A percentile compares a stretch with the other conserved stretches of the same genome.
Evolutionary conservation across 2,329 filamentous ascomycete genomes (phyloP).

Genomic region (Colletotrichum chlorophyti): DNA sequence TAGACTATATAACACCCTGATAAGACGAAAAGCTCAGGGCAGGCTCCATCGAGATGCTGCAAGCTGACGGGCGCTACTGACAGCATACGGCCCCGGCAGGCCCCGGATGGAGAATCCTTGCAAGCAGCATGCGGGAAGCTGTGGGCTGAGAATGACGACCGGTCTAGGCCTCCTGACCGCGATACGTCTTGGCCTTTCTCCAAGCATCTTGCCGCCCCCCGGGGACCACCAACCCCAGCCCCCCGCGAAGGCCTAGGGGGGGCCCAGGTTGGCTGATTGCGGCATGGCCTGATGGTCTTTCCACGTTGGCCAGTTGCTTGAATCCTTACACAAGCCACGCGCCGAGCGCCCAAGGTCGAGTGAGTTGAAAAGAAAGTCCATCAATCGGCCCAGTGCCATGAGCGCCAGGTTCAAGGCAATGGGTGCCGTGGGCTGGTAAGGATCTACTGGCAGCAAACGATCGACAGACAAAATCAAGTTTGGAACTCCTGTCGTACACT

Average conservation of each 20-base stretch:
- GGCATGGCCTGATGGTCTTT: neutral
- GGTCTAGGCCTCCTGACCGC: neutral
- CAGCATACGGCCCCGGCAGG: neutral
- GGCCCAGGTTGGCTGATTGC: neutral
- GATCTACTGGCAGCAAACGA: too few species aligned
- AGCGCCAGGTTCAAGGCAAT: too few species aligned
- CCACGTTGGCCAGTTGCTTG: neutral
- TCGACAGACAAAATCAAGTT: too few species aligned
- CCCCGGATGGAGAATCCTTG: neutral
- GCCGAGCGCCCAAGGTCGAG: neutral
- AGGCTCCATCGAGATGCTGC: neutral
- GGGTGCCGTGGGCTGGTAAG: too few species aligned
- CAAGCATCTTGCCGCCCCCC: too few species aligned
- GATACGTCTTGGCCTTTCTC: neutral
- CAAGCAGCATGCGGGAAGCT: neutral
- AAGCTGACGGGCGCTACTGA: too few species aligned
- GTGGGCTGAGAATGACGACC: constrained; percentile 19
- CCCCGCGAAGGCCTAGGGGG: neutral
- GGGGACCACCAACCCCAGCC: too few species aligned
- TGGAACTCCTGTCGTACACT: too few species aligned
- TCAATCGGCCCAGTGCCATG: neutral
- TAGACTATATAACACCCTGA: too few species aligned
- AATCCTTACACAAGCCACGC: too few species aligned
- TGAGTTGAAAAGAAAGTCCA: neutral
- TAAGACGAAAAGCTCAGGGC: neutral